phyloP scores from a whole-genome alignment of 2,329 filamentous ascomycete genomes.

The Verticillium nonalfalfae region DNA sequence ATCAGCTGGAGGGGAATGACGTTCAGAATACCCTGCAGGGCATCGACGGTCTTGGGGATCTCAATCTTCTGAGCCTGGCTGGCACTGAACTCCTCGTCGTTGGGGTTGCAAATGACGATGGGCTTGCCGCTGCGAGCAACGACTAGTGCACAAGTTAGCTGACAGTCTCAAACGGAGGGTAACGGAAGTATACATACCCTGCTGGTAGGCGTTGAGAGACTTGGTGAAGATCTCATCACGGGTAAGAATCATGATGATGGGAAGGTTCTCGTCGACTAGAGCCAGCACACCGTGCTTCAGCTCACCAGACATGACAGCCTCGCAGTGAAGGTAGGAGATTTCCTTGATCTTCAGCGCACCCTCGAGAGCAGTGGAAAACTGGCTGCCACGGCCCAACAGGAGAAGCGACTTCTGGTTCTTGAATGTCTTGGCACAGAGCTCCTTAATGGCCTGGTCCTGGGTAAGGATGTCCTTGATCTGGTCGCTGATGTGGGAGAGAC shows the following conservation, averaged over 20 bases:
- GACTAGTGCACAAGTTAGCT: slow-evolving; percentile 43
- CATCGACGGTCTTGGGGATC: slow-evolving; percentile 92
- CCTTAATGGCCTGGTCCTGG: slow-evolving; percentile 90
- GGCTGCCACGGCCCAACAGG: slow-evolving; percentile 87
- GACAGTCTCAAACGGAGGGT: background rate
- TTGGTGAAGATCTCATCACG: slow-evolving; percentile 95
- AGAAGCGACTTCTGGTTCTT: slow-evolving; percentile 96
- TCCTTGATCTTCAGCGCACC: slow-evolving; percentile 99
- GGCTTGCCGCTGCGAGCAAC: slow-evolving; percentile 93
- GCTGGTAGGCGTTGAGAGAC: slow-evolving; percentile 99
- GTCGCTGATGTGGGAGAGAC: slow-evolving; percentile 76
- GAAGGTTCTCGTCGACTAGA: slow-evolving; percentile 94
- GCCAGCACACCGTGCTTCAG: slow-evolving; percentile 98
- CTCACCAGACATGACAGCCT: slow-evolving; percentile 99
- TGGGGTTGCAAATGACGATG: slow-evolving; percentile 95
- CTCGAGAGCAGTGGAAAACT: slow-evolving; percentile 95
- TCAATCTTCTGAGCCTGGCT: slow-evolving; percentile 95
- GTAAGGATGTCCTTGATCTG: slow-evolving; percentile 91
- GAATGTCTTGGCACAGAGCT: slow-evolving; percentile 85
- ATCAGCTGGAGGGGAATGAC: slow-evolving; percentile 97
- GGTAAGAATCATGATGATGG: slow-evolving; percentile 99
- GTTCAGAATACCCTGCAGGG: slow-evolving; percentile 93
- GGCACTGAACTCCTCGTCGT: slow-evolving; percentile 81
- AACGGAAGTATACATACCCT: slow-evolving; percentile 53
- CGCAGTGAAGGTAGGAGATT: slow-evolving; percentile 98